Base-by-base conservation (phyloP, 2,329 filamentous ascomycete species). In the Polychaeton citri region DNA sequence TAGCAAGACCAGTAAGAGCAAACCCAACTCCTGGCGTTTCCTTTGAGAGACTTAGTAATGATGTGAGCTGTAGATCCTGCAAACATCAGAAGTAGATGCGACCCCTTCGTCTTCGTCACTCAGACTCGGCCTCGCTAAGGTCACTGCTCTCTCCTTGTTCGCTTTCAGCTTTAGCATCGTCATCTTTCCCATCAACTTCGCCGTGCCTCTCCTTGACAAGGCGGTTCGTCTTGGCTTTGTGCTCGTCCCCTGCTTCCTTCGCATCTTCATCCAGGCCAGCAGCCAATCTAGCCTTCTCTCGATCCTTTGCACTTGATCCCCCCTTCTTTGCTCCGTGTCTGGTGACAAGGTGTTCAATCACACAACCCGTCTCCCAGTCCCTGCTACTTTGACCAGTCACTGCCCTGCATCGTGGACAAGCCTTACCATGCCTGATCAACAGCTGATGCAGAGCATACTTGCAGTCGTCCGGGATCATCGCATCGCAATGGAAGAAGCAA, bases 251-350 rank as follows among this genome's bases (percentile, higher is more conserved):
- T 75, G 74, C 19, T 71, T 75, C 53, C 68, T 92, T 37, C 81
- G 90, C 59, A 87, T 90, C 42, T 68, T 76, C 5, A 72, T 92
- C 9, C 68, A 87, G n/a, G 69, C 78, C n/a, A 77, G 79, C 39
- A 87, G 82, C 4, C 85, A 87, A 55, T 79, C 81, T 4, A 68
- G 71, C 16, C 62, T 70, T 16, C 47, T 48, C 50, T 31, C 45
- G 44, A 24, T 45, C 46, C 31, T 35, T 44, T 19, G 43, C 43
- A n/a, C 45, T 51, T 2, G 41, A 43, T 28, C 52, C 59, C 26
- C 55, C 63, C 48, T 72, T 72, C 46, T 68, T 68, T 39, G 61
- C 65, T 6, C 71, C 74, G n/a, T 63, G 68, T 35, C 73, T 59
- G 37, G 58, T 69, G 4, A 78, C 71, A 21, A 79, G 53, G 50